Percentiles rank a stretch among this genome's conserved stretches.
These are phyloP conservation scores for Magnusiomyces sp. DNA, from an alignment of 1,139 yeast genomes.

Conservation along the genomic window DNA sequence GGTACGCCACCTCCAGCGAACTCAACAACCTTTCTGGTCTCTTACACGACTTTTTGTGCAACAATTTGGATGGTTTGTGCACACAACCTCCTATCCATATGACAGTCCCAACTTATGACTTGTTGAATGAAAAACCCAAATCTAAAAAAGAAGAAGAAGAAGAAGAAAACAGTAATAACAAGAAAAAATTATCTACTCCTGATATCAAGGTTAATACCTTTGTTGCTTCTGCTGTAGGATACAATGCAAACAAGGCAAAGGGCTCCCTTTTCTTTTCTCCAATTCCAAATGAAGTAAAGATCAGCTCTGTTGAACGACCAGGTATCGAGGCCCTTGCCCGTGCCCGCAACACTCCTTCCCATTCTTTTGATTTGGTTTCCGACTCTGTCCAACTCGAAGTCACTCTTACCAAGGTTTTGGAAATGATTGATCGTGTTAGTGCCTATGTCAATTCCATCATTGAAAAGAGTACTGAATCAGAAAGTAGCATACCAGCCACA, in stretches of 20 bases:
- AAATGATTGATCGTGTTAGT: slow-evolving; percentile 47
- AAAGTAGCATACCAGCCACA: slow-evolving; percentile 29
- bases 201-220: slow-evolving; percentile 53
- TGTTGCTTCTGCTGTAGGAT: slow-evolving; percentile 70
- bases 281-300: slow-evolving; percentile 57
- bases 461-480: slow-evolving; percentile 34
- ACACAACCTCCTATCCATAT: slow-evolving; percentile 77
- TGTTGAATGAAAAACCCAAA: not conserved
- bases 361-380: slow-evolving; percentile 31
- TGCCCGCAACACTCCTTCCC: slow-evolving; percentile 31
- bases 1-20: slow-evolving; percentile 69
- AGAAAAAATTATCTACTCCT: slow-evolving; percentile 10
- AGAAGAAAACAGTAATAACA: slow-evolving; percentile 29
- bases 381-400: slow-evolving; percentile 45
- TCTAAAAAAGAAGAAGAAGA: not conserved
- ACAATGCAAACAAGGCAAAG: slow-evolving; percentile 35
- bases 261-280: slow-evolving; percentile 77
- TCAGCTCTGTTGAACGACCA: slow-evolving; percentile 48
- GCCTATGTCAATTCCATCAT: slow-evolving; percentile 42
- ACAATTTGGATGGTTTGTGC: slow-evolving; percentile 52
- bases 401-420: slow-evolving; percentile 49
- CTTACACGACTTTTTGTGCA: slow-evolving; percentile 69
- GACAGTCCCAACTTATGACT: slow-evolving; percentile 35
- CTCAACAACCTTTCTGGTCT: slow-evolving; percentile 73
- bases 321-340: slow-evolving; percentile 31